Base-by-base conservation (phyloP, 495 filamentous ascomycete genomes). In the Neurospora sp. region DNA sequence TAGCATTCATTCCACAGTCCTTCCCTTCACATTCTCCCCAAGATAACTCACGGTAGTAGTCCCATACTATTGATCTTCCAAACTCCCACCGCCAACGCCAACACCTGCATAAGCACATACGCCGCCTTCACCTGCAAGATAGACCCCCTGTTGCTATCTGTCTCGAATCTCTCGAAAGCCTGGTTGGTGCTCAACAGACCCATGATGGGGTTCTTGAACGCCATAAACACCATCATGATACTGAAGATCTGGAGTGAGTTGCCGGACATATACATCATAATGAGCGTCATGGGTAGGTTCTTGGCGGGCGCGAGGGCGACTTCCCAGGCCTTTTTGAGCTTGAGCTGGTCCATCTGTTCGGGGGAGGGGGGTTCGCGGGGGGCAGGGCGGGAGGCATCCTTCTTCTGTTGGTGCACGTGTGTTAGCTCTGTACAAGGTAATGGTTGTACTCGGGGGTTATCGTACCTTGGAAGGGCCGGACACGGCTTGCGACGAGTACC, bases 191-290 rank as follows among this genome's bases (percentile, higher is more conserved):
- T 86, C 61, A 97, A 79, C 61, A 99, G 84, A 65, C 94, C 96
- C 82, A 92, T 89, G 71, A 98, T 89, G 16, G 96, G 96, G 74
- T 91, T 95, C 85, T 97, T 98, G 88, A 99, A 99, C 61, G 97
- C 88, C 93, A 97, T 98, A 76, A 92, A 94, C 8, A 98, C 94
- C 96, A 98, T 98, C 94, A 98, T 97, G 80, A 99, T 98, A 82
- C 90, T 94, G 86, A 99, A 99, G 74, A 99, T 98, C 83, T 99
- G 96, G 37, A 99, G 90, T 72, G 92, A 93, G 84, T 98, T 98
- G 78, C 96, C 96, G 73, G 96, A 97, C 96, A 99, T 98, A 87
- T 99, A 99, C 94, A 98, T 98, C 91, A 97, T 97, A 83, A 99
- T 94, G 65, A 89, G 94, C 73, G 96, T 98, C 96, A 99, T 98